Percentiles rank a stretch among this genome's conserved stretches.
Evolutionary conservation across 2,329 filamentous ascomycete species (phyloP).

Genomic region (Ceratocystiopsis brevicomis): DNA sequence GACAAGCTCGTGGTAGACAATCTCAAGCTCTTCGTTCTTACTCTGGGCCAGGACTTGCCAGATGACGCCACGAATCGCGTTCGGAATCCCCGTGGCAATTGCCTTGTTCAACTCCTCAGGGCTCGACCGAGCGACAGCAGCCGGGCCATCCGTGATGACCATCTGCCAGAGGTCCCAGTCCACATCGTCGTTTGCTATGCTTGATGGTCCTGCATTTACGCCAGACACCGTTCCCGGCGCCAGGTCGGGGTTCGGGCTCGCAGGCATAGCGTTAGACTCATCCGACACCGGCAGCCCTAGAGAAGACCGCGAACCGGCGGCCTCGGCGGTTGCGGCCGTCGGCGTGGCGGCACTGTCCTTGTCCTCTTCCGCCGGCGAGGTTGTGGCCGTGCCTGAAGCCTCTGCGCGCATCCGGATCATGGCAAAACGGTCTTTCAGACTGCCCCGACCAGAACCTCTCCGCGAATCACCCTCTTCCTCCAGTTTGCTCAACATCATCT

Average conservation of each 20-base stretch:
- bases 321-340: constrained; percentile 13
- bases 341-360: constrained; percentile 16
- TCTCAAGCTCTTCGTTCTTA: constrained; percentile 78
- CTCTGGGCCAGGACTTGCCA: constrained; percentile 96
- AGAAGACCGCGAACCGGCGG: background rate
- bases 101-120: constrained; percentile 77
- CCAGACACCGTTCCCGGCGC: constrained; percentile 76
- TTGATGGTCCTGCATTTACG: constrained; percentile 55
- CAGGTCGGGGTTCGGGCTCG: constrained; percentile 48
- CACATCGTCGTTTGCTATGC: constrained; percentile 47
- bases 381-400: no score
- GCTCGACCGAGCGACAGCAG: constrained; percentile 72
- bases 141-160: constrained; percentile 83
- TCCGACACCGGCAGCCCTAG: no score
- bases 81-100: constrained; percentile 84
- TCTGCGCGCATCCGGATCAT: constrained; percentile 58
- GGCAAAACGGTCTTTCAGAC: constrained; percentile 63
- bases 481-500: constrained; percentile 58
- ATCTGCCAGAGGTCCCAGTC: constrained; percentile 98
- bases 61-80: constrained; percentile 89
- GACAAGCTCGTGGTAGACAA: constrained; percentile 67
- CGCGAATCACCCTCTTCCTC: constrained; percentile 41
- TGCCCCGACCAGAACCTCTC: constrained; percentile 33
- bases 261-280: constrained; percentile 22
- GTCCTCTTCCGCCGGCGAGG: constrained; percentile 24